These are phyloP conservation scores for Saturnispora sanitii DNA, from an alignment of 805 yeast species.

Conservation along the genomic window DNA sequence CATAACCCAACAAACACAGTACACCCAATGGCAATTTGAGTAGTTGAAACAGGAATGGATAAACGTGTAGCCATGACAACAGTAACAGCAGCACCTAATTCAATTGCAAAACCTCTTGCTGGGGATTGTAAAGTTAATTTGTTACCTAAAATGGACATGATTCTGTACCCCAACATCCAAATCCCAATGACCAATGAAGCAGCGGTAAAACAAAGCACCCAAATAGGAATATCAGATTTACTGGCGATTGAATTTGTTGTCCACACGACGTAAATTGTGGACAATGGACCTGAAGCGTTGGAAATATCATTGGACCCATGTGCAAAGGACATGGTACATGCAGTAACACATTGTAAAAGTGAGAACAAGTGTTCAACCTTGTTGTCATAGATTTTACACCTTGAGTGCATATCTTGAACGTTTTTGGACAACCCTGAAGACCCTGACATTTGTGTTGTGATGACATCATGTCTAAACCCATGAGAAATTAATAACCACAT, in stretches of 20 bases:
- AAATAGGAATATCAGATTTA: slow-evolving; percentile 54
- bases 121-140: slow-evolving; percentile 69
- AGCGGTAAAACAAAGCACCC: slow-evolving; percentile 65
- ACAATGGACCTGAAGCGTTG: slow-evolving; percentile 67
- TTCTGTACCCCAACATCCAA: slow-evolving; percentile 61
- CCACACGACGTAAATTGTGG: slow-evolving; percentile 60
- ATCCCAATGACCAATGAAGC: slow-evolving; percentile 55
- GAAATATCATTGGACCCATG: slow-evolving; percentile 78
- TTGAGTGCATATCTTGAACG: slow-evolving; percentile 41
- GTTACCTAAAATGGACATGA: slow-evolving; percentile 65
- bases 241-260: slow-evolving; percentile 33
- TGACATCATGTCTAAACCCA: slow-evolving; percentile 59
- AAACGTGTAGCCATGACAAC: slow-evolving; percentile 68
- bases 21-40: slow-evolving; percentile 73
- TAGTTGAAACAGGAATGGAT: slow-evolving; percentile 64
- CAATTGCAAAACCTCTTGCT: slow-evolving; percentile 67
- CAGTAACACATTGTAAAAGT: slow-evolving; percentile 60
- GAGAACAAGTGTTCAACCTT: slow-evolving; percentile 61
- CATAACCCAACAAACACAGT: slow-evolving; percentile 68
- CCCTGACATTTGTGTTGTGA: slow-evolving; percentile 34
- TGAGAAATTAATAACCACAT: slow-evolving; percentile 41
- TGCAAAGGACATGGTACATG: slow-evolving; percentile 72
- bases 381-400: slow-evolving; percentile 60
- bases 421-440: slow-evolving; percentile 35
- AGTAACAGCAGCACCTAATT: slow-evolving; percentile 69